Percentiles rank a stretch among this genome's conserved stretches.
These are phyloP conservation scores for Helenozyma rhizophorensis DNA, from an alignment of 805 yeast species.

Conservation along the genomic window DNA sequence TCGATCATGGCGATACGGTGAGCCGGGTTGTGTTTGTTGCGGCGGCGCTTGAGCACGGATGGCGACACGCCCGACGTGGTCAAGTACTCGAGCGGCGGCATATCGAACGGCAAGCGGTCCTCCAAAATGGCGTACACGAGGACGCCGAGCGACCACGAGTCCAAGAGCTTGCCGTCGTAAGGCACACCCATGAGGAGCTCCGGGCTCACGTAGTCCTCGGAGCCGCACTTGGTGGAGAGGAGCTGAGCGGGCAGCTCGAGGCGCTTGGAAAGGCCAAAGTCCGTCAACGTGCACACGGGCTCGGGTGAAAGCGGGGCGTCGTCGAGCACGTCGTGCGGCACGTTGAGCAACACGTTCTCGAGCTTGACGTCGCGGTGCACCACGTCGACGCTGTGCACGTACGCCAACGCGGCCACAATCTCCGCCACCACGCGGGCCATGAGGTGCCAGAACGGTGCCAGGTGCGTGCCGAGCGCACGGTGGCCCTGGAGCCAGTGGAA, in stretches of 20 bases:
- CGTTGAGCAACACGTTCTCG: constrained; percentile 67
- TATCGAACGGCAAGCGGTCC: constrained; percentile 87
- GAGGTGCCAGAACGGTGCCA: constrained; percentile 39
- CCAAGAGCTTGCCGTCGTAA: constrained; percentile 88
- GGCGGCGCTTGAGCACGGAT: constrained; percentile 39
- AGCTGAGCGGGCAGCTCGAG: constrained; percentile 58
- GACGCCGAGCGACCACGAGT: constrained; percentile 94
- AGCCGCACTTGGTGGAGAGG: constrained; percentile 87
- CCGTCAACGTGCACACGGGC: constrained; percentile 63
- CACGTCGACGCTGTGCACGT: constrained; percentile 61
- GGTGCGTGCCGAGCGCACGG: constrained; percentile 7
- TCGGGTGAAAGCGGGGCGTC: not conserved
- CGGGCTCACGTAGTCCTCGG: constrained; percentile 95
- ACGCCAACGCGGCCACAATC: constrained; percentile 58
- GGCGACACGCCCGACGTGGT: constrained; percentile 33
- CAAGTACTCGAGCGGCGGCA: constrained; percentile 51
- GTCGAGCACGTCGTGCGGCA: constrained; percentile 1
- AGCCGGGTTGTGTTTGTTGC: constrained; percentile 53
- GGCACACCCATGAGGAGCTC: constrained; percentile 86
- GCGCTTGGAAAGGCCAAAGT: constrained; percentile 81
- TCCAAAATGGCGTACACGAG: constrained; percentile 81
- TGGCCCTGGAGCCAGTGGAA: constrained; percentile 51
- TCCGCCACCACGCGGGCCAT: constrained; percentile 67
- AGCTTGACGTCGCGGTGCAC: constrained; percentile 91
- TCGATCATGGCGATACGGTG: constrained; percentile 90